Conservation (phyloP, 202 grass and related monocot genomes). For the Elaeis oleifera region DNA sequence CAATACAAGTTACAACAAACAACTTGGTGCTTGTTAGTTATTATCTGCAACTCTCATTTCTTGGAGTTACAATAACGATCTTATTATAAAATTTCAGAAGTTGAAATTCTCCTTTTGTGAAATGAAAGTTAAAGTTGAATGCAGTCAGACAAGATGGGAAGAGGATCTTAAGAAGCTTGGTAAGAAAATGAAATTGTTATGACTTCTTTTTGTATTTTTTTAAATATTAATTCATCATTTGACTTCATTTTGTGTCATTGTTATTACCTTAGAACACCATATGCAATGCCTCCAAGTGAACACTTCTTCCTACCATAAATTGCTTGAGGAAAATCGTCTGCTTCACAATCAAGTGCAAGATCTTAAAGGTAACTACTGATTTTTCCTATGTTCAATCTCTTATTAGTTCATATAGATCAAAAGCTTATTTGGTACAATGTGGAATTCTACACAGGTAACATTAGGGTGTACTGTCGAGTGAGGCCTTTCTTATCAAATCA, state of each 20-base stretch:
- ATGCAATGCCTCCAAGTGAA: slow-evolving; percentile 53
- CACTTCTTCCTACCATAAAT: slow-evolving; percentile 39
- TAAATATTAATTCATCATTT: slow-evolving; percentile 10
- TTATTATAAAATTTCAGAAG: slow-evolving; percentile 31
- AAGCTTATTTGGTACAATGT: slow-evolving; percentile 8
- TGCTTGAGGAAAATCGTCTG: slow-evolving; percentile 69
- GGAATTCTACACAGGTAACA: slow-evolving; percentile 38
- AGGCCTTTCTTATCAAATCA: slow-evolving; percentile 50
- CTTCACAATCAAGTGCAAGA: slow-evolving; percentile 87
- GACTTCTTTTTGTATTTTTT: background rate
- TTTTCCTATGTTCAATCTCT: background rate
- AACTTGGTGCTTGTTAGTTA: background rate
- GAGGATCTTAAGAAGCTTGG: slow-evolving; percentile 54
- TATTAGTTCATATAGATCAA: slow-evolving; percentile 1
- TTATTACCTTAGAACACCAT: slow-evolving; percentile 43
- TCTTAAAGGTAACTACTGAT: slow-evolving; percentile 57
- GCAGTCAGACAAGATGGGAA: slow-evolving; percentile 46
- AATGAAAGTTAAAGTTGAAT: slow-evolving; percentile 67
- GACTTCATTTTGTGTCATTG: background rate
- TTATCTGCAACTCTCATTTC: background rate
- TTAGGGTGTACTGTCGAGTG: slow-evolving; percentile 76
- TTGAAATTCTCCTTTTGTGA: slow-evolving; percentile 52
- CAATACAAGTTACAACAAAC: no score
- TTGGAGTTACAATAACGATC: background rate
- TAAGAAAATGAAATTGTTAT: slow-evolving; percentile 20